Evolutionary conservation across 2,329 filamentous ascomycete species (phyloP), one percentile per base, ranked within the genome.

Genomic region (Aspergillus texensis): DNA sequence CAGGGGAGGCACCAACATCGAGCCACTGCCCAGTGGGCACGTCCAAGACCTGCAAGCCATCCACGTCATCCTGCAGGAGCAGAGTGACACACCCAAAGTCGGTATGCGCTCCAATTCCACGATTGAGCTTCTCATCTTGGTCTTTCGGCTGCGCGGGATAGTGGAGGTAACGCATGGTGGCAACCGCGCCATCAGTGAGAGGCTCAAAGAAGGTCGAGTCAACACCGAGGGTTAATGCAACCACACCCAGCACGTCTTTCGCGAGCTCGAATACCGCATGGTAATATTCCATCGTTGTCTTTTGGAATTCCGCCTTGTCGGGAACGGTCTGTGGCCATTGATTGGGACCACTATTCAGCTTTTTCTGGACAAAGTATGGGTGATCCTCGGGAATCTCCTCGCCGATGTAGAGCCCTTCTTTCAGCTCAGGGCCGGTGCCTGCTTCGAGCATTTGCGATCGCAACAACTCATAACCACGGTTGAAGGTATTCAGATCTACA

Each of bases 351-450:
- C 71, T 74, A 63, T 78, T 79, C 32, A 80, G 69, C 53, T 77
- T 77, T 62, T 77, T 76, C 58, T 76, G 69, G 5, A 77, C 8
- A 57, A 75, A 77, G 67, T 80, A 77, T 0, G 75, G 77, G 58
- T 81, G 78, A n/a, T 41, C 39, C 9, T 41, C 39, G 39, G 39
- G 39, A 8, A 41, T 41, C 6, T 76, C 79, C 52, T 79, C 75
- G 61, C 79, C 79, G 36, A 82, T 78, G 66, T 79, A 81, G 34
- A 78, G 76, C 0, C 79, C 80, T 63, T 81, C 80, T 64, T 82
- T 82, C 4, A 81, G 71, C 36, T 83, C 80, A 2, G 79, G 79
- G 3, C 75, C 70, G 26, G 78, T 79, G 32, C 79, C 79, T 39
- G 71, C 69, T 68, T 82, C 79, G 11, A 81, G 71, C 60, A 80